Evolutionary conservation across 331 rosid species (phyloP).

Genomic region (Cydonia oblonga): DNA sequence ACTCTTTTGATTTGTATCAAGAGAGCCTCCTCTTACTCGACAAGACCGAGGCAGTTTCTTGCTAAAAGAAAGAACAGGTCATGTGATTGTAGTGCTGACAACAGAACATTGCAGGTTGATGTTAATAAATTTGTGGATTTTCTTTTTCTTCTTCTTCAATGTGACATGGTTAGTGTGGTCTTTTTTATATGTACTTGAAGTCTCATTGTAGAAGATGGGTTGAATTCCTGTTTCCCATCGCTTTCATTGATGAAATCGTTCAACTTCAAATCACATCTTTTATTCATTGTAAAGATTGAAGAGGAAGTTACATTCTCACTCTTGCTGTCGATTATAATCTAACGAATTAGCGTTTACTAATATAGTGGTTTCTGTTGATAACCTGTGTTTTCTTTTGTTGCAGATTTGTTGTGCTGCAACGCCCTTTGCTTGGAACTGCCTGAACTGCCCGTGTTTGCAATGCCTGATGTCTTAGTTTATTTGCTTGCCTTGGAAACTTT

Average conservation of each 20-base stretch:
- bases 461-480: background rate
- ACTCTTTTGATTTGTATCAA: background rate
- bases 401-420: background rate
- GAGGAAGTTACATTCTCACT: background rate
- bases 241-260: no score
- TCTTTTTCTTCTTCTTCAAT: background rate
- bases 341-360: no score
- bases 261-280: background rate
- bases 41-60: background rate
- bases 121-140: background rate
- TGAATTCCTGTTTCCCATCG: no score
- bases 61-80: background rate
- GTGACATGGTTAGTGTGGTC: no score
- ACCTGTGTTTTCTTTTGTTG: background rate
- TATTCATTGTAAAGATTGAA: background rate
- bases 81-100: background rate
- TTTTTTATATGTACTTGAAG: no score
- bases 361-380: no score
- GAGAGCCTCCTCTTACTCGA: background rate
- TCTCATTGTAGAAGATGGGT: background rate
- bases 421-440: no score
- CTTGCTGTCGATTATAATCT: background rate
- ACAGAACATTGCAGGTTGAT: background rate
- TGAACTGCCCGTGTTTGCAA: no score
- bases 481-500: no score